These are phyloP conservation scores for Chalciporus pseudorubinellus DNA, from an alignment of 768 basidiomycete species.

Conservation along the genomic window DNA sequence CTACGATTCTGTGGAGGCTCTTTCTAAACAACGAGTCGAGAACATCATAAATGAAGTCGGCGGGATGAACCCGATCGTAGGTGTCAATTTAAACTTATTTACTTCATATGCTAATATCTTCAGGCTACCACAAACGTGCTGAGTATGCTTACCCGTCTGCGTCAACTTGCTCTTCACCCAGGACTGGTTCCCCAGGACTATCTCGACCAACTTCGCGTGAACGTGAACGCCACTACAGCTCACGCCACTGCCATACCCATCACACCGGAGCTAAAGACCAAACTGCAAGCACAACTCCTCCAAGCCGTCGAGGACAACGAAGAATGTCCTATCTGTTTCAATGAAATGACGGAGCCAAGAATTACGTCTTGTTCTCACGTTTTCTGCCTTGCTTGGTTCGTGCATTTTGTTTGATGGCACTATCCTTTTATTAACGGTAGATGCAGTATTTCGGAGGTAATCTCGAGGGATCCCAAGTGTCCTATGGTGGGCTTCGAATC, in stretches of 20 bases:
- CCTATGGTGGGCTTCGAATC: constrained; percentile 57
- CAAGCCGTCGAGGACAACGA: constrained; percentile 77
- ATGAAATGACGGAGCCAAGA: constrained; percentile 56
- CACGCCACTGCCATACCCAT: constrained; percentile 35
- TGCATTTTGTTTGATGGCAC: not conserved
- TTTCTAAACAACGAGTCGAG: constrained; percentile 63
- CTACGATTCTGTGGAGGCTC: constrained; percentile 66
- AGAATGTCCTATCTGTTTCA: constrained; percentile 80
- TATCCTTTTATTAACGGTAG: constrained; percentile 1
- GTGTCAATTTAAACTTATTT: not conserved
- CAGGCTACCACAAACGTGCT: constrained; percentile 70
- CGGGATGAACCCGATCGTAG: constrained; percentile 42
- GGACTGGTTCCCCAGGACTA: constrained; percentile 71
- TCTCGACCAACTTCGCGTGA: constrained; percentile 53
- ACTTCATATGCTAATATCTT: constrained; percentile 3
- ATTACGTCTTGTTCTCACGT: constrained; percentile 73
- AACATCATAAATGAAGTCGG: constrained; percentile 44
- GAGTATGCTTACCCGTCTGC: constrained; percentile 82
- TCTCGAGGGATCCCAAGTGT: constrained; percentile 71
- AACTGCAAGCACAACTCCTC: constrained; percentile 56
- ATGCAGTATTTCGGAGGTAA: constrained; percentile 63
- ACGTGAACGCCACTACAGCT: constrained; percentile 26
- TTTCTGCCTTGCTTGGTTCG: constrained; percentile 71
- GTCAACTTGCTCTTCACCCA: constrained; percentile 80
- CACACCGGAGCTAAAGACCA: constrained; percentile 51